A percentile compares a stretch with the other conserved stretches of the same genome.
Conservation (phyloP, 768 basidiomycete species). For the Lyophyllum shimeji region DNA sequence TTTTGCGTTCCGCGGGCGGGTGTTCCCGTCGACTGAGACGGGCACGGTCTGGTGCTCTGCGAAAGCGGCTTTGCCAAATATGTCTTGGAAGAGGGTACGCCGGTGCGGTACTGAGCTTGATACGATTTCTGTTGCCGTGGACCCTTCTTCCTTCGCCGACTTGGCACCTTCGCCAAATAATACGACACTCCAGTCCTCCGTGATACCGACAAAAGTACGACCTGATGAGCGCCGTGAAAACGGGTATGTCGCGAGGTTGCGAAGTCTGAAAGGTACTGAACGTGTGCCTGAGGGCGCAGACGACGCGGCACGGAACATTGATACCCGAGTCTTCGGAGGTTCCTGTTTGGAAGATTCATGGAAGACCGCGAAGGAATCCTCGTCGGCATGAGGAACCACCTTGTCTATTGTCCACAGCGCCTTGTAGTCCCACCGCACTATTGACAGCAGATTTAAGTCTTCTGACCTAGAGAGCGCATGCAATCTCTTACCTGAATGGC, state of each 20-base stretch:
- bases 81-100: constrained; percentile 82
- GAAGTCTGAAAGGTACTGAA: constrained; percentile 63
- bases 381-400: constrained; percentile 54
- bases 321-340: constrained; percentile 36
- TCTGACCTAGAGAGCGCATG: neutral
- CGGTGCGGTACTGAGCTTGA: constrained; percentile 26
- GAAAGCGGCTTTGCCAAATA: constrained; percentile 83
- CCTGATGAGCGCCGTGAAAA: constrained; percentile 28
- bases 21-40: constrained; percentile 7
- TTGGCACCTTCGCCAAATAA: constrained; percentile 62
- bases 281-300: constrained; percentile 41
- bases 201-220: constrained; percentile 71
- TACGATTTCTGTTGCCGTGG: constrained; percentile 36
- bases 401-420: constrained; percentile 35
- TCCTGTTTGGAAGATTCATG: constrained; percentile 32
- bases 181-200: constrained; percentile 61
- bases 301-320: constrained; percentile 49
- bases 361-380: constrained; percentile 62
- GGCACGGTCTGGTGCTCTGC: constrained; percentile 24
- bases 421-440: constrained; percentile 62
- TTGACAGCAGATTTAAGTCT: neutral
- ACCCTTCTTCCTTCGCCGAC: constrained; percentile 40
- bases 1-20: neutral
- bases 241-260: constrained; percentile 41
- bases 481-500: constrained; percentile 51